Base-by-base conservation (phyloP, 345 rosid genomes). In the Boechera stricta region DNA sequence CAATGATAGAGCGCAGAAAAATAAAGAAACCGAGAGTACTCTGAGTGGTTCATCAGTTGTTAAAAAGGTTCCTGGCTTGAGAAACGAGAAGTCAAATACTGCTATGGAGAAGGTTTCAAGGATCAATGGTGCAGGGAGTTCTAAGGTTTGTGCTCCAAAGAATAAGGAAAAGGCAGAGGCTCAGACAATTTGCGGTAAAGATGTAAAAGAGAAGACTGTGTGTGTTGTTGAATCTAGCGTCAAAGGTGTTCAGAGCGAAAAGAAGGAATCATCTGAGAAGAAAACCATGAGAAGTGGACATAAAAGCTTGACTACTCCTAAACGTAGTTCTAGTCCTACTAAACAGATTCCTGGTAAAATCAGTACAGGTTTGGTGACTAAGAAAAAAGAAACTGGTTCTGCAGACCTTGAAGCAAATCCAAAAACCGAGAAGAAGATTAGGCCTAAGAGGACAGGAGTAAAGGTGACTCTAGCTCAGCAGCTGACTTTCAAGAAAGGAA, bases 401-500 rank as follows among this genome's bases (percentile, higher is more conserved):
- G 57, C 24, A 39, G 81, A 59, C 8, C 12, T 57, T 70, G 52
- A 56, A 54, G 65, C 38, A 35, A 76, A 57, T 47, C 53, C 64
- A 48, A 75, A 63, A 60, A 26, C n/a, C 2, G 69, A 38, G 62
- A 56, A 41, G 55, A 79, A 71, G 74, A 64, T 35, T 18, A 83
- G 67, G 63, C 73, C 82, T 69, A 76, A 62, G 76, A 81, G 31
- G 33, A 85, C 26, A 18, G 84, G 57, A 62, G 62, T 64, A 48
- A 68, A 68, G 47, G 65, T 45, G 51, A 73, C 44, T 55, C 67
- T 65, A 48, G 69, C 78, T 5, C 79, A 76, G 49, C 67, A 77
- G 67, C 39, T 82, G 58, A 80, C 61, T 48, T 90, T 87, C 77
- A 85, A 79, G 82, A 88, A 81, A 79, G 90, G 90, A 63, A 91